Conservation (phyloP, 495 filamentous ascomycete species). For the Xylaria nigripes region DNA sequence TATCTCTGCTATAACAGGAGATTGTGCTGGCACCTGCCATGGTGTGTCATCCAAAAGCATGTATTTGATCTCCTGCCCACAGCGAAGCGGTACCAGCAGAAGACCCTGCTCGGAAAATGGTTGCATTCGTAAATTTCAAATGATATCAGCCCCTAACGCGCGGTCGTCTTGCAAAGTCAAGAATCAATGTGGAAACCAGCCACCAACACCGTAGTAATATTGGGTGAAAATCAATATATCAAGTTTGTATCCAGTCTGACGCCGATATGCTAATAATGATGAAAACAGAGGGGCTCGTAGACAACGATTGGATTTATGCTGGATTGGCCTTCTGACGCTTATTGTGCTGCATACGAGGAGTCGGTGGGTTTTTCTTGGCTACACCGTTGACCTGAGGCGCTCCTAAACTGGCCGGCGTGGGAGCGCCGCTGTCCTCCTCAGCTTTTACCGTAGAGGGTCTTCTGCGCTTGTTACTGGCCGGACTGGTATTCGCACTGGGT, state of each 20-base stretch:
- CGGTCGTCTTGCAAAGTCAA: not conserved
- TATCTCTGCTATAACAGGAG: not conserved
- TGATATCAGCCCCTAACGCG: not conserved
- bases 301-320: conserved; percentile 2
- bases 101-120: not conserved
- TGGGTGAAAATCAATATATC: not conserved
- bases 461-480: conserved; percentile 68
- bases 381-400: conserved; percentile 41
- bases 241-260: conserved; percentile 12
- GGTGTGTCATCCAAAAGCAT: not conserved
- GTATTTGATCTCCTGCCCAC: not conserved
- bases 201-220: conserved; percentile 6
- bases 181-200: not conserved
- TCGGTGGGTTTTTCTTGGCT: conserved; percentile 33
- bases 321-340: conserved; percentile 39
- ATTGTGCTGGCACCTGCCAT: not conserved
- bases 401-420: conserved; percentile 33
- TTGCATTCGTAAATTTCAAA: conserved; percentile 3
- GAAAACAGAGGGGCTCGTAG: not conserved
- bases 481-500: conserved; percentile 77
- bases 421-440: conserved; percentile 54
- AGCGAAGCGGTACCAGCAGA: not conserved
- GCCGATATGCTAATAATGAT: conserved; percentile 12
- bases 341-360: conserved; percentile 32
- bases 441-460: conserved; percentile 68